These are phyloP conservation scores for Coniochaeta sp. DNA, from an alignment of 2,329 filamentous ascomycete species.

Conservation along the genomic window DNA sequence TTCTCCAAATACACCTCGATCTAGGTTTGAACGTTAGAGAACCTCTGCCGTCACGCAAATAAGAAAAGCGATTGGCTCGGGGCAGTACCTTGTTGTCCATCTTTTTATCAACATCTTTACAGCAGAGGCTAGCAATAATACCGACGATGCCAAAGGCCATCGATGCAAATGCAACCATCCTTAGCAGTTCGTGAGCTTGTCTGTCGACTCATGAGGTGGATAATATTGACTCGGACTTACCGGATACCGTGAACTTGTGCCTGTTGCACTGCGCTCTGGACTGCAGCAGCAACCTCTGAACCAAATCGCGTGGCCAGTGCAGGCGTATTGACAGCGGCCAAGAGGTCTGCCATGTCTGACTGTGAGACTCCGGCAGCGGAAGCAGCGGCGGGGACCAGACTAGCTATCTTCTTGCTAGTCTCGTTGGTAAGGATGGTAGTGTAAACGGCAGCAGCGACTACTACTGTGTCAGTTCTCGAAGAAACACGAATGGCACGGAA, in stretches of 20 bases:
- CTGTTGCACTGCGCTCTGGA: slow-evolving; percentile 13
- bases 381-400: slow-evolving; percentile 25
- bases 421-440: slow-evolving; percentile 32
- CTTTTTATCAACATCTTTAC: slow-evolving; percentile 25
- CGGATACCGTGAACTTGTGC: slow-evolving; percentile 18
- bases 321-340: slow-evolving; percentile 13
- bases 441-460: slow-evolving; percentile 32
- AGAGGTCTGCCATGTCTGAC: slow-evolving; percentile 20
- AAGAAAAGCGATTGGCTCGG: no score
- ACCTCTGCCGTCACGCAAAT: no score
- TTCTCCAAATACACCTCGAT: slow-evolving; percentile 28
- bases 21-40: slow-evolving; percentile 9
- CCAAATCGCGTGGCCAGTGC: slow-evolving; percentile 2
- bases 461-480: slow-evolving; percentile 26
- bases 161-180: slow-evolving; percentile 21
- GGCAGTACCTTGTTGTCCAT: slow-evolving; percentile 21
- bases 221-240: slow-evolving; percentile 22
- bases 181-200: no score
- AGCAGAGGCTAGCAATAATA: slow-evolving; percentile 22
- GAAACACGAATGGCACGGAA: neutral
- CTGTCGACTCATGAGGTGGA: no score
- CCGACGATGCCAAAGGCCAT: slow-evolving; percentile 21
- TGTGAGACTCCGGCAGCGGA: slow-evolving; percentile 25
- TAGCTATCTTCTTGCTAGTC: slow-evolving; percentile 19
- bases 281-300: slow-evolving; percentile 16